Evolutionary conservation across 768 basidiomycete genomes (phyloP), one percentile per base, ranked within the genome.

Genomic region (Thelephora aurantiotincta): DNA sequence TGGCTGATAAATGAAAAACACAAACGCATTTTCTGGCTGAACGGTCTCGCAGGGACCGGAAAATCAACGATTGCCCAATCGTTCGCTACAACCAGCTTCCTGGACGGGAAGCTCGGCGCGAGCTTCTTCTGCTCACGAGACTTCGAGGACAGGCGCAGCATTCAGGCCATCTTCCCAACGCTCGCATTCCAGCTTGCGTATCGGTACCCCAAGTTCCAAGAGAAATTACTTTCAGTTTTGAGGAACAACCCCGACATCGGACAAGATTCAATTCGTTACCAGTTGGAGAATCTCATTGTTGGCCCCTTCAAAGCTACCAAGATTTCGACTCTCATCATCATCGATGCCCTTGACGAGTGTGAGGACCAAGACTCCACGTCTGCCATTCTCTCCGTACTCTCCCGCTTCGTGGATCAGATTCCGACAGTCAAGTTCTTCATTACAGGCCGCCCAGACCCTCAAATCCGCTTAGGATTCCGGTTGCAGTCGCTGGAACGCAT

Each of bases 321-420:
- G 11, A 6, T 5, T 16, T 6, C n/a, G 11, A 38, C 37, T 11
- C 43, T 44, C 11, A 22, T 55, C 35, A 34, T 55, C 18, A 49
- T 55, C 6, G 54, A 55, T 38, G 54, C 54, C 11, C 34, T 55
- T 5, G 54, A 55, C 26, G 54, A 55, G 45, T 55, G 54, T 38
- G n/a, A 36, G 4, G 45, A 54, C 22, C 12, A 43, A 11, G 23
- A 48, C 7, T 41, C 47, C 4, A 37, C 49, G 16, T 50, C 50
- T 12, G 41, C 36, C 4, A 20, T 55, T 16, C 43, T 55, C 36
- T 35, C 36, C 14, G 33, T 42, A 13, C 36, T 55, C 16, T 46
- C 35, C 7, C 14, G 36, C 11, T 23, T 44, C 26, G 33, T 35
- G 11, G 20, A 41, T 14, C 38, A 35, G 12, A 44, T 51, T 11